Base-by-base conservation (phyloP, 1,284 basidiomycete species). In the Papiliotrema terrestris region DNA sequence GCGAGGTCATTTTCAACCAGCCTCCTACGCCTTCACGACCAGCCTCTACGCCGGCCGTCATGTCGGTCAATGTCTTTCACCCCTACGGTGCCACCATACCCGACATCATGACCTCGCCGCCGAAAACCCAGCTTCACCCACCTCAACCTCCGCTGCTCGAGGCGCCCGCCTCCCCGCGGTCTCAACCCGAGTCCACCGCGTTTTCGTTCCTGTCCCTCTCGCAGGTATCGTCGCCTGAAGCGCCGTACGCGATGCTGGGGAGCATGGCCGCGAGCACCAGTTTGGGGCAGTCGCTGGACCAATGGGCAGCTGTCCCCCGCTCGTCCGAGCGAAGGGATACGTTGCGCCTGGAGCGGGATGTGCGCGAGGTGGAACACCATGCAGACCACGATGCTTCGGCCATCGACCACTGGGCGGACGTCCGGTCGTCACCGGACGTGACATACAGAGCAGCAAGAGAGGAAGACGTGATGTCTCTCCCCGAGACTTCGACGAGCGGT, bases 151-250 rank as follows among this genome's bases (percentile, higher is more conserved):
- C 41, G 14, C 14, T 20, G n/a, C 49, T 43, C 42, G 23, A 17
- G 23, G 20, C 43, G 14, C 19, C 43, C 37, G 23, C 13, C 38
- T 43, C 23, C 9, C 19, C 49, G 2, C 15, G 11, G 8, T 3
- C 37, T 11, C 20, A 36, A 29, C 39, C 55, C 8, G 51, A 53
- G 17, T 59, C 56, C 15, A 60, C 60, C 15, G 59, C 63, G 2
- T 66, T 64, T 49, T 64, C 62, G 2, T 66, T 66, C 56, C 46
- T 66, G 5, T 66, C 65, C 8, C 57, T 66, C 20, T 59, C 56
- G n/a, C 64, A 65, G 43, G 52, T 51, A 11, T 60, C 58, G 1
- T 61, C 59, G 1, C 64, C 62, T 6, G 59, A 62, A 36, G 37
- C 38, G 17, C n/a, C 54, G 4, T 39, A 53, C 17, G 46, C 22